Evolutionary conservation across 2,329 filamentous ascomycete species (phyloP), one percentile per base, ranked within the genome.

Genomic region (Hirsutella thompsonii): DNA sequence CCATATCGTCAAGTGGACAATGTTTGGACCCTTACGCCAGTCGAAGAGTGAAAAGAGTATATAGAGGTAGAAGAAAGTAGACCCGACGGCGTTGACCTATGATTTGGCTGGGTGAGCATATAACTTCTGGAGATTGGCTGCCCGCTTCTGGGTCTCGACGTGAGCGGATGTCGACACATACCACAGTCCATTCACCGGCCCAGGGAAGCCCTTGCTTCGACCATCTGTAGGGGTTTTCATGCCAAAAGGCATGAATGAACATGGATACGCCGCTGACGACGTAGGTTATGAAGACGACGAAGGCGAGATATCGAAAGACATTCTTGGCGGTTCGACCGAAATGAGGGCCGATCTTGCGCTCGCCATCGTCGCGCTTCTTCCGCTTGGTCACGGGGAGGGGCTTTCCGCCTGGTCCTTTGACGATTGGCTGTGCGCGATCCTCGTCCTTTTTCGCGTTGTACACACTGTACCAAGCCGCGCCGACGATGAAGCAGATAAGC

Each of bases 41-140:
- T 95, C 89, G 53, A 94, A 71, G 43, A 96, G 74, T 23, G 88
- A 88, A 54, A 95, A 82, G 49, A 93, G 72, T 49, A 94, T 74
- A 50, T 94, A 80, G 38, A 84, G 73, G 65, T 93, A 92, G 47
- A 92, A 78, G 68, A 94, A 94, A 49, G 88, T 83, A 36, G 85
- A 82, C 41, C 82, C 86, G 42, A 86, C 75, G 47, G 93, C 69
- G 60, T 93, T 94, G 55, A 94, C 81, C 88, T 94, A 53, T 23
- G 23, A 6, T 6, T 6, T 26, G 23, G 6, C 11, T 6, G 6
- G 23, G 6, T 26, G 6, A 26, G 23, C 23, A 26, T 36, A 20
- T 38, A 13, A 41, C 14, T 5, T 35, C 8, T n/a, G 26, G 14
- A 16, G 32, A 14, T 34, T 14, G 18, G n/a, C 18, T 16, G 14